These are phyloP conservation scores for Scutellaria galericulata DNA, from an alignment of 257 asterid genomes.

Conservation along the genomic window DNA sequence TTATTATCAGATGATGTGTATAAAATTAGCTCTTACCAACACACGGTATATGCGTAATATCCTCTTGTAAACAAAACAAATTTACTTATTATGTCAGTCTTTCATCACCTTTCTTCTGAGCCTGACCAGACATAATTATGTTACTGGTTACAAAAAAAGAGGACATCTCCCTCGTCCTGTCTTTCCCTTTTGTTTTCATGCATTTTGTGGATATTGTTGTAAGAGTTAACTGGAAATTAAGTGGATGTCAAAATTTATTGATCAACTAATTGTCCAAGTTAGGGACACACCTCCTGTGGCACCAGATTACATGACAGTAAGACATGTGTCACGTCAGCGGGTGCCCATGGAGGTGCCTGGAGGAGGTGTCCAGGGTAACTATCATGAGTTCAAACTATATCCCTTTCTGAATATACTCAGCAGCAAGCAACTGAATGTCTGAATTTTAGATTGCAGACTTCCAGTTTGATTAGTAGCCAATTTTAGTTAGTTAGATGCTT, in stretches of 20 bases:
- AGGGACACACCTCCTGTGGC: too few species aligned
- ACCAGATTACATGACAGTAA: too few species aligned
- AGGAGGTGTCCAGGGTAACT: neutral
- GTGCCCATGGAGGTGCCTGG: too few species aligned
- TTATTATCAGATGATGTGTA: conserved; percentile 8
- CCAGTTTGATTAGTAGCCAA: conserved; percentile 24
- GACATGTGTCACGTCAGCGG: too few species aligned
- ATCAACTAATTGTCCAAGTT: neutral
- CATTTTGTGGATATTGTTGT: neutral
- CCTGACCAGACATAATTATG: conserved; percentile 5
- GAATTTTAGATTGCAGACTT: conserved; percentile 5
- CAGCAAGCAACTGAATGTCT: conserved; percentile 26
- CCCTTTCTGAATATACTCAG: conserved; percentile 1
- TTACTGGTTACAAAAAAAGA: neutral
- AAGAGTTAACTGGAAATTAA: conserved; percentile 18
- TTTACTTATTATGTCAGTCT: conserved; percentile 16
- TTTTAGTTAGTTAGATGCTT: conserved; percentile 11
- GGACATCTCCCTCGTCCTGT: neutral
- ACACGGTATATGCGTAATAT: neutral
- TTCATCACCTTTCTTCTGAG: neutral
- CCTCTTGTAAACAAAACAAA: neutral
- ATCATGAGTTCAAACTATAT: conserved; percentile 32
- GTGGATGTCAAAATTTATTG: conserved; percentile 15
- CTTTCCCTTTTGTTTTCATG: conserved; percentile 10
- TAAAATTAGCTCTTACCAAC: conserved; percentile 9